Percentiles rank a stretch among this genome's conserved stretches.
Conservation (phyloP, 306 rosid species). For the Cajanus cajan region DNA sequence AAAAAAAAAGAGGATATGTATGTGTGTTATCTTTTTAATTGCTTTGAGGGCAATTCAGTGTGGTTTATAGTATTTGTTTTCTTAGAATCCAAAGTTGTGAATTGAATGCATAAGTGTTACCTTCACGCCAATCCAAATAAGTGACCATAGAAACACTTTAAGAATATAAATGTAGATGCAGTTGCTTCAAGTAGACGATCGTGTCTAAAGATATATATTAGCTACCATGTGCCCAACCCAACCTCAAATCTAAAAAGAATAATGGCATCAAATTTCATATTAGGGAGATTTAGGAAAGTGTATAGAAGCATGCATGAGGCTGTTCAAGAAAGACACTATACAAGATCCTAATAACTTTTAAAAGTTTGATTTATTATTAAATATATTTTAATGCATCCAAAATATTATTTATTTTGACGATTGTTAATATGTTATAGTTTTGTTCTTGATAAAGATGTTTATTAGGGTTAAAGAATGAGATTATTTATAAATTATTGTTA, state of each 20-base stretch:
- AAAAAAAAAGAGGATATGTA: too few relatives aligned
- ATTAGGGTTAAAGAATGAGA: not conserved
- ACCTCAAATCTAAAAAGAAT: too few relatives aligned
- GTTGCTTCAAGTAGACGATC: constrained; percentile 18
- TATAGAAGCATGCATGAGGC: too few relatives aligned
- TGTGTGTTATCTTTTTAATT: too few relatives aligned
- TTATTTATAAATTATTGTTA: not conserved
- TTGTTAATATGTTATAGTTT: too few relatives aligned
- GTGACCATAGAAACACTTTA: not conserved
- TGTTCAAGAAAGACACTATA: too few relatives aligned
- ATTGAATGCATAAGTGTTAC: not conserved
- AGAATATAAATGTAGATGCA: not conserved
- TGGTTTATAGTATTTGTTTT: not conserved
- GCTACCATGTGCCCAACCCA: constrained; percentile 27
- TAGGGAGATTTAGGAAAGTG: too few relatives aligned
- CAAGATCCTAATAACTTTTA: too few relatives aligned
- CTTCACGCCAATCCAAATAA: constrained; percentile 27
- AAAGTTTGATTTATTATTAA: too few relatives aligned
- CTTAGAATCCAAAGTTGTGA: not conserved
- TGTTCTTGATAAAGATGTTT: too few relatives aligned
- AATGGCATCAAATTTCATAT: not conserved
- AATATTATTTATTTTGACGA: too few relatives aligned
- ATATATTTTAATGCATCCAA: too few relatives aligned
- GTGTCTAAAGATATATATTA: constrained; percentile 14
- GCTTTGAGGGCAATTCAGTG: not conserved